Conservation (phyloP, 441 rosid genomes). For the Monsonia emarginata region DNA sequence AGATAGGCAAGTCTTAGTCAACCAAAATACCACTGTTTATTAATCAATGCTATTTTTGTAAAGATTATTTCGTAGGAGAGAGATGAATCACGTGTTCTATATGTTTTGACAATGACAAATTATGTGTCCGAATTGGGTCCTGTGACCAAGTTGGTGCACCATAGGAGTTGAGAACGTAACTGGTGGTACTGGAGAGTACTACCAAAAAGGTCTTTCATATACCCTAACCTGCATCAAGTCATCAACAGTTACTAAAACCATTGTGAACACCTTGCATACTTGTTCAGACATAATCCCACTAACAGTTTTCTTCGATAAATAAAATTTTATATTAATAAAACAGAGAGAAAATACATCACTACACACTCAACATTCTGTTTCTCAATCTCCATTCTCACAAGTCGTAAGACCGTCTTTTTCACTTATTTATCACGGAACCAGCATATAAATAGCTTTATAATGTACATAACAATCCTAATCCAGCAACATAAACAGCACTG, state of each 20-base stretch:
- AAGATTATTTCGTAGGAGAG: not conserved
- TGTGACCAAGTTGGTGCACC: not conserved
- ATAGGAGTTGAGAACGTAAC: not conserved
- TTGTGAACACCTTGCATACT: too few species aligned
- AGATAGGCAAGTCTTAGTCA: not conserved
- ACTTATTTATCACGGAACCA: not conserved
- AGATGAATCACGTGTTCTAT: not conserved
- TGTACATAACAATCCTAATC: not conserved
- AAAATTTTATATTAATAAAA: not conserved
- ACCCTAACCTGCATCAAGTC: slow-evolving; percentile 2
- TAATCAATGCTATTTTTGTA: not conserved
- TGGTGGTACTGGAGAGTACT: not conserved
- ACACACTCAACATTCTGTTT: not conserved
- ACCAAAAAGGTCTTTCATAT: not conserved
- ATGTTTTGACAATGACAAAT: not conserved
- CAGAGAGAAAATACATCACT: not conserved
- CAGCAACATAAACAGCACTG: not conserved
- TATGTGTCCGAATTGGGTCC: not conserved
- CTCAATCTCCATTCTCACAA: not conserved
- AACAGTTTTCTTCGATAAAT: not conserved
- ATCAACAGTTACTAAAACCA: not conserved
- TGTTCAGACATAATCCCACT: not conserved
- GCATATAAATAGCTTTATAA: not conserved
- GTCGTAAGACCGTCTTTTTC: not conserved
- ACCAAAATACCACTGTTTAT: not conserved